Evolutionary conservation across 2,329 filamentous ascomycete genomes (phyloP), one percentile per base, ranked within the genome.

Genomic region (Ceratocystis diversiconidia): DNA sequence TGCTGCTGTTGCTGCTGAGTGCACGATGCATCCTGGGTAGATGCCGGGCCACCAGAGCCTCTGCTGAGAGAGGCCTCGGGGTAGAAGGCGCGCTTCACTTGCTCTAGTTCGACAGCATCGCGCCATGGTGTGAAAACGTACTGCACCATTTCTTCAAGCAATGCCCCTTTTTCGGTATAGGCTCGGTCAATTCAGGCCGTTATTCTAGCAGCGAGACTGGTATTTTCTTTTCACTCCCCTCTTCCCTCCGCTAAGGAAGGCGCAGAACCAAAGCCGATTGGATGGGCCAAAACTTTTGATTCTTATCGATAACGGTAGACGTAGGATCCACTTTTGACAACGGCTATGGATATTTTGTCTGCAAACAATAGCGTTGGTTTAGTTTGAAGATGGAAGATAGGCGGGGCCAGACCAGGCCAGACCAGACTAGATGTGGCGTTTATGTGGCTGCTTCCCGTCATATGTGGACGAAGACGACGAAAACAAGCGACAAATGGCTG

Each of bases 91-190:
- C 77, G 73, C 68, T 87, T 82, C 64, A 90, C 82, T 61, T 77
- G 74, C 66, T 90, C 79, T 68, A 92, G 82, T 73, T 90, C 87
- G 66, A 76, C 72, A 65, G 79, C 80, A 73, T 82, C 77, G 69
- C 86, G 85, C 88, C 88, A 91, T 43, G 87, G 87, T 65, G 87
- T 90, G 71, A 88, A 84, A 68, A 86, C 79, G 75, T 88, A 89
- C 72, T 85, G 83, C 32, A 87, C 83, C 85, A 88, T 88, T 64
- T 28, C 10, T 12, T 15, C 36, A 41, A 10, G 36, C 10, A 41
- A 41, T 3, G 36, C 8, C 10, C 36, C 10, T 12, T 41, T 12
- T 41, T 12, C 36, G 36, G 36, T 41, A 8, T 41, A 44, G 50
- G 30, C 62, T 19, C 22, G 44, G 50, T n/a, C 43, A 62, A 48